Conservation (phyloP, 208 protist species). For the Kentomonas sorsogonicus region DNA sequence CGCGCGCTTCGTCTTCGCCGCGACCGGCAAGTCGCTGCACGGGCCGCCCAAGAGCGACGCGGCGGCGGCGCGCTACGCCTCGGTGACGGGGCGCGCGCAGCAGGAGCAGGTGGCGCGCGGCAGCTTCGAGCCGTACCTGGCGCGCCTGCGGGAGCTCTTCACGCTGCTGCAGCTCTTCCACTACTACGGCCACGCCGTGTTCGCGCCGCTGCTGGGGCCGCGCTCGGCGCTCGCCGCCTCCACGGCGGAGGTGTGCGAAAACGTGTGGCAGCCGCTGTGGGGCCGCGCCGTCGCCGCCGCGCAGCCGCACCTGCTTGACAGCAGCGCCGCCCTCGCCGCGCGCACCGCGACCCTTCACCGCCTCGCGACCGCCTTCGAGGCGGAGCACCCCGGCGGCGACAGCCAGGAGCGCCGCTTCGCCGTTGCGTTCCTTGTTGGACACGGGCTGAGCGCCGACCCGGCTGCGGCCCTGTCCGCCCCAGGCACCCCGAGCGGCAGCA, state of each 20-base stretch:
- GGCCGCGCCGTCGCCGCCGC: constrained; percentile 36
- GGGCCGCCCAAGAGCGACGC: background rate
- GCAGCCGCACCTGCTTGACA: constrained; percentile 42
- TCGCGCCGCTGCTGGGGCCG: constrained; percentile 47
- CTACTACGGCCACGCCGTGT: constrained; percentile 60
- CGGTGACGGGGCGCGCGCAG: constrained; percentile 53
- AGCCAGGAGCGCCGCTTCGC: background rate
- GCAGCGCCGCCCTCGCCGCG: constrained; percentile 34
- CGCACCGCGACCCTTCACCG: constrained; percentile 42
- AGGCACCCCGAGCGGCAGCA: no score
- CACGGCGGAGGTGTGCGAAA: constrained; percentile 34
- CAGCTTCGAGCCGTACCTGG: constrained; percentile 29
- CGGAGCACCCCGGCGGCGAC: constrained; percentile 7
- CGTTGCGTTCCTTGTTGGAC: no score
- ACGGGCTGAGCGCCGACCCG: no score
- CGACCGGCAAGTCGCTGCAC: constrained; percentile 21
- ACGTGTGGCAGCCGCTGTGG: constrained; percentile 40
- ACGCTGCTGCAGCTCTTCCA: constrained; percentile 60
- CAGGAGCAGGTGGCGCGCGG: constrained; percentile 36
- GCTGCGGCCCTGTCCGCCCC: no score
- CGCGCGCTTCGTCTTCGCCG: constrained; percentile 34
- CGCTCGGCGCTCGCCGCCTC: constrained; percentile 44
- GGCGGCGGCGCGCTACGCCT: constrained; percentile 24
- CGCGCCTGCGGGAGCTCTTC: constrained; percentile 41
- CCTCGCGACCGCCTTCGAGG: constrained; percentile 32